Base-by-base conservation (phyloP, 495 filamentous ascomycete species). In the Hypoxylon cercidicola region DNA sequence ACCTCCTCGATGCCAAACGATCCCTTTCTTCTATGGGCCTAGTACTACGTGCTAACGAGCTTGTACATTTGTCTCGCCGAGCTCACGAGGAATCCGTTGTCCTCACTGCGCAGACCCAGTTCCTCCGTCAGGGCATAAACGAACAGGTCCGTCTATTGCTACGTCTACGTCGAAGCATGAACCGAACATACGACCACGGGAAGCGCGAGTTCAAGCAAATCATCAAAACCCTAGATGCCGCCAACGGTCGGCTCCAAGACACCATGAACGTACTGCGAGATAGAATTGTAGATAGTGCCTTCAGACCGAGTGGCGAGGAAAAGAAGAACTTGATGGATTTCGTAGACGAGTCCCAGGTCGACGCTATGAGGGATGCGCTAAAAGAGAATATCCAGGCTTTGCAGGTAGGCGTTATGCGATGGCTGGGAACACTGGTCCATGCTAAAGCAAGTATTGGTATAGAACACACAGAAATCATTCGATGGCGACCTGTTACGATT, bases 1-100 rank as follows among this genome's bases (percentile, higher is more conserved):
- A 96, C 78, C 90, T 98, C 23, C 84, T 97, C 13, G 89, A 88
- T 39, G 91, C 96, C 3, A 99, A 98, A 77, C 87, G 92, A 21
- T 93, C 94, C 7, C 85, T 99, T 2, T 90, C 90, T n/a, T 93
- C 91, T 1, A 91, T 94, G 66, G 84, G 78, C 45, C 87, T 93
- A 64, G 92, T 97, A 39, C 88, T 88, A 75, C 91, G 92, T 40
- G 95, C 94, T 57, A 91, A 96, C 71, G 89, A 94, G 67, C 88
- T 99, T 35, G 90, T 95, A 41, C 91, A 86, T 35, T 77, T 86
- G 8, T 90, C 93, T 21, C 88, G 93, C 40, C 79, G 83, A 20
- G 84, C 90, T 20, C 78, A 97, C 55, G 92, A 97, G 71, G 88
- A 93, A 64, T 90, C 89, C 57, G 90, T 92, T 30, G 80, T 93